Conservation (phyloP, 1,284 basidiomycete genomes). For the Trichosporon ovoides region DNA sequence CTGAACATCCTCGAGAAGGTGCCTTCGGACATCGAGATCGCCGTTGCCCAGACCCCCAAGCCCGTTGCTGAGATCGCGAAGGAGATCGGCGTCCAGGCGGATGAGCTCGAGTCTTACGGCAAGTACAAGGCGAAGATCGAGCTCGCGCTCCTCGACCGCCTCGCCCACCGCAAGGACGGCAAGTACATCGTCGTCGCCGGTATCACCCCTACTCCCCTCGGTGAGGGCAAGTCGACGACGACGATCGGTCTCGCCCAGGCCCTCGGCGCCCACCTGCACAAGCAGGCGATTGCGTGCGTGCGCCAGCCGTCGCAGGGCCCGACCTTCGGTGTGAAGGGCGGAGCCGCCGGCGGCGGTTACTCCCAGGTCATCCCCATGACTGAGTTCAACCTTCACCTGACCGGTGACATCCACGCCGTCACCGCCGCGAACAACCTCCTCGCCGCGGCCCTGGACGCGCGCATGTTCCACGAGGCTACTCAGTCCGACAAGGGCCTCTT, state of each 20-base stretch:
- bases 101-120: conserved; percentile 92
- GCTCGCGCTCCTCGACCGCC: conserved; percentile 76
- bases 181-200: conserved; percentile 97
- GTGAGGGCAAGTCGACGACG: conserved; percentile 98
- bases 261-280: conserved; percentile 86
- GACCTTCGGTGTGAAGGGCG: conserved; percentile 99
- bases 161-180: conserved; percentile 80
- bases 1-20: conserved; percentile 77
- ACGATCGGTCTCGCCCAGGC: conserved; percentile 97
- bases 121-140: conserved; percentile 97
- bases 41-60: conserved; percentile 91
- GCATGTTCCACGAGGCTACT: conserved; percentile 97
- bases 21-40: conserved; percentile 91
- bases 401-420: conserved; percentile 97
- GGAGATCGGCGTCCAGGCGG: conserved; percentile 80
- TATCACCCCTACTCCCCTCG: conserved; percentile 95
- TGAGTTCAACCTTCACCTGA: conserved; percentile 80
- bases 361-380: conserved; percentile 99
- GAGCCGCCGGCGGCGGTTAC: conserved; percentile 97
- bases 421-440: conserved; percentile 96
- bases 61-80: conserved; percentile 73
- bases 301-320: conserved; percentile 98
- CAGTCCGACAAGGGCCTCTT: conserved; percentile 93
- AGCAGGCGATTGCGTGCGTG: conserved; percentile 95
- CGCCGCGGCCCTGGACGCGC: conserved; percentile 91